These are phyloP conservation scores for Tetrapisispora namnaoensis DNA, from an alignment of 805 yeast genomes.

Conservation along the genomic window DNA sequence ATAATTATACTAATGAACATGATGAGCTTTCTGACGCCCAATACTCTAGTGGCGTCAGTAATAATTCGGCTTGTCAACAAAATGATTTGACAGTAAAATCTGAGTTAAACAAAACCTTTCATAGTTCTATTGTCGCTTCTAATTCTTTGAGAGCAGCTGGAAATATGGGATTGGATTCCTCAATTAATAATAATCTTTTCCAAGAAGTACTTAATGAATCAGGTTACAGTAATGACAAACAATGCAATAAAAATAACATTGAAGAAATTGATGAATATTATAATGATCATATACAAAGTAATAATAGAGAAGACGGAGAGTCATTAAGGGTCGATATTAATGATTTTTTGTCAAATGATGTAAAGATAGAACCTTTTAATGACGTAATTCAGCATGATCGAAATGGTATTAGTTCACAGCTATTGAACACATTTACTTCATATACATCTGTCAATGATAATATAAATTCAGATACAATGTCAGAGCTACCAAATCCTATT, in stretches of 20 bases:
- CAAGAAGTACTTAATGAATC: neutral
- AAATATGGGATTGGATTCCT: neutral
- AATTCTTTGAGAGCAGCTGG: neutral
- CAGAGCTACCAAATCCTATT: neutral
- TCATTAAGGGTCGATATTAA: neutral
- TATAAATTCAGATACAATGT: neutral
- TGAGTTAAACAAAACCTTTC: neutral
- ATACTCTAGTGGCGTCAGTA: neutral
- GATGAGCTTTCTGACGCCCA: neutral
- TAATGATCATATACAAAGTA: neutral
- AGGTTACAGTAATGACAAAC: neutral
- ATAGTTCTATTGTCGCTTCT: neutral
- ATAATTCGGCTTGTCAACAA: neutral
- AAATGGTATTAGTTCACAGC: neutral
- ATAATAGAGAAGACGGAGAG: neutral
- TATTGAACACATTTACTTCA: neutral
- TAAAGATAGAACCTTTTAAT: neutral
- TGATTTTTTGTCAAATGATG: neutral
- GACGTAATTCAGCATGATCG: neutral
- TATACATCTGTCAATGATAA: neutral
- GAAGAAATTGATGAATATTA: neutral
- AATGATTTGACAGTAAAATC: neutral
- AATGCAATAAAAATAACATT: neutral
- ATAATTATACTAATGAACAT: neutral
- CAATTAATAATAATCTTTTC: neutral